Percentiles rank a stretch among this genome's conserved stretches.
phyloP scores from a whole-genome alignment of 495 filamentous ascomycete species.

The Hypoxylon fuscum region DNA sequence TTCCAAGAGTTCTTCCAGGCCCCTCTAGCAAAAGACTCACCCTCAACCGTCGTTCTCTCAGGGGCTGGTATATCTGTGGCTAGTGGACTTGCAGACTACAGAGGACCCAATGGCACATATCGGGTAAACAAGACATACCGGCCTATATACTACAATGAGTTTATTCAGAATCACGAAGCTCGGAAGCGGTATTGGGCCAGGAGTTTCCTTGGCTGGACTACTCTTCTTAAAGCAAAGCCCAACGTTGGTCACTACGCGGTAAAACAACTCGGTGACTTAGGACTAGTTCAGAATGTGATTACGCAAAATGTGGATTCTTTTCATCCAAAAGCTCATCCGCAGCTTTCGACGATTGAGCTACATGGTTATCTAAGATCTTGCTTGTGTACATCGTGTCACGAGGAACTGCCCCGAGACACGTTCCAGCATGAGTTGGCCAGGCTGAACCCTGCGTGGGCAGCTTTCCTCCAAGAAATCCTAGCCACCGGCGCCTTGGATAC shows the following conservation, averaged over 20 bases:
- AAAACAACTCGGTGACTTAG: slow-evolving; percentile 71
- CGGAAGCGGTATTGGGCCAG: slow-evolving; percentile 96
- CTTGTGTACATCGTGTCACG: slow-evolving; percentile 80
- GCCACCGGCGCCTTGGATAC: slow-evolving; percentile 78
- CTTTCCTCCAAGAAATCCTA: slow-evolving; percentile 75
- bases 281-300: slow-evolving; percentile 77
- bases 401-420: slow-evolving; percentile 68
- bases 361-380: slow-evolving; percentile 88
- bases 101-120: slow-evolving; percentile 90
- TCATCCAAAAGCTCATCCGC: slow-evolving; percentile 79
- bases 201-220: slow-evolving; percentile 92
- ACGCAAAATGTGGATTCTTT: slow-evolving; percentile 99
- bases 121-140: slow-evolving; percentile 86
- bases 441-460: slow-evolving; percentile 88
- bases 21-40: slow-evolving; percentile 57
- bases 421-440: slow-evolving; percentile 80
- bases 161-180: slow-evolving; percentile 80
- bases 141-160: slow-evolving; percentile 94
- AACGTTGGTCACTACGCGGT: slow-evolving; percentile 85
- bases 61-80: slow-evolving; percentile 95
- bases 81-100: slow-evolving; percentile 92
- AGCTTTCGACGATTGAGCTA: slow-evolving; percentile 79
- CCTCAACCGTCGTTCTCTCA: slow-evolving; percentile 74
- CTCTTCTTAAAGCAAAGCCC: slow-evolving; percentile 76
- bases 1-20: slow-evolving; percentile 76